A percentile compares a stretch with the other conserved stretches of the same genome.
Evolutionary conservation across 805 yeast genomes (phyloP).

Genomic region (Kazachstania kunashirensis): DNA sequence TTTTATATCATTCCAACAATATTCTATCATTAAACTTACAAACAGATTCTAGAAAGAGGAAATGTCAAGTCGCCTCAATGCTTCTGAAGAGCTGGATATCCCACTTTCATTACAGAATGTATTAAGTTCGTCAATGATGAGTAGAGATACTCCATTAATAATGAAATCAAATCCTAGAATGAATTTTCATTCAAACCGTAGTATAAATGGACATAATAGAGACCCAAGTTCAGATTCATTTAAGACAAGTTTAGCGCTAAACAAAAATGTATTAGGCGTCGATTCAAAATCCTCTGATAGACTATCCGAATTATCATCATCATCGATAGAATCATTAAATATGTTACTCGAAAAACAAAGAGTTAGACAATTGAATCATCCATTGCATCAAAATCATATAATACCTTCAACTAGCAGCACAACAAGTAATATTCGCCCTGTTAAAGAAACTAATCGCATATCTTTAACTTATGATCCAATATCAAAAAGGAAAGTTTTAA

Average conservation of each 20-base stretch:
- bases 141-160: slow-evolving; percentile 1
- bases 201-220: not conserved
- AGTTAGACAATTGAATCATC: slow-evolving; percentile 34
- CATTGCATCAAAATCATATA: slow-evolving; percentile 31
- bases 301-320: slow-evolving; percentile 11
- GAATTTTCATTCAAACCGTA: not conserved
- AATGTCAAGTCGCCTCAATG: too few species aligned
- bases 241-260: not conserved
- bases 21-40: too few species aligned
- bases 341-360: slow-evolving; percentile 34
- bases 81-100: slow-evolving; percentile 21
- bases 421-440: slow-evolving; percentile 27
- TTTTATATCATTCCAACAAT: too few species aligned
- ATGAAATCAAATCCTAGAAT: not conserved
- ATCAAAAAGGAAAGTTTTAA: slow-evolving; percentile 69
- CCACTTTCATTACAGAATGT: slow-evolving; percentile 21
- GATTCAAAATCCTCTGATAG: slow-evolving; percentile 7
- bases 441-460: slow-evolving; percentile 77
- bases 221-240: not conserved
- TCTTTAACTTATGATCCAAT: slow-evolving; percentile 84
- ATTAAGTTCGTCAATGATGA: slow-evolving; percentile 8
- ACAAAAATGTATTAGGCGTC: not conserved
- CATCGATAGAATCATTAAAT: slow-evolving; percentile 27
- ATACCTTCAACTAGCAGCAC: slow-evolving; percentile 2
- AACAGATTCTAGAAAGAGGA: too few species aligned